phyloP scores from a whole-genome alignment of 139 green algal species.

The Chlorella sp. region DNA sequence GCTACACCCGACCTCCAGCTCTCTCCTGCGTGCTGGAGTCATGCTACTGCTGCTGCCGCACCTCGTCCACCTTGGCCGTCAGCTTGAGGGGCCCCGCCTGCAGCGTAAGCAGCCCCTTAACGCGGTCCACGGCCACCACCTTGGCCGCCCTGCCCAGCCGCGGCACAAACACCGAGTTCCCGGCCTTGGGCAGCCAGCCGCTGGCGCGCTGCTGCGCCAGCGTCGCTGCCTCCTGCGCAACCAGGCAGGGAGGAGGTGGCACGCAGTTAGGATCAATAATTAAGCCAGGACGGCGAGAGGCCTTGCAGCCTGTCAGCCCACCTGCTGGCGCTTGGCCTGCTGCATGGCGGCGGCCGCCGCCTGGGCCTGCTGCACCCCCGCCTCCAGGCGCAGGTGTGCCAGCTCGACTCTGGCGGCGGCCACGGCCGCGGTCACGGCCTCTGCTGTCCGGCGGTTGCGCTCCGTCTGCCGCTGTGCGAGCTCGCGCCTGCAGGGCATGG shows the following conservation, averaged over 20 bases:
- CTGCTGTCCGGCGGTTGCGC: too few relatives aligned
- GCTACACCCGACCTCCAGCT: too few relatives aligned
- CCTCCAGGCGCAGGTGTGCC: too few relatives aligned
- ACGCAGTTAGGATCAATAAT: too few relatives aligned
- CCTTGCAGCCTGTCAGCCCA: neutral
- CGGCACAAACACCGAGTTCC: conserved; percentile 40
- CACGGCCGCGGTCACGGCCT: too few relatives aligned
- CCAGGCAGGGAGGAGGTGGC: too few relatives aligned
- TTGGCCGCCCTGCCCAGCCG: conserved; percentile 20
- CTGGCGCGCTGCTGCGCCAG: neutral
- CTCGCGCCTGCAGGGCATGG: conserved; percentile 21
- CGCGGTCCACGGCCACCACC: conserved; percentile 21
- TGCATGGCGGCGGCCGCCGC: neutral
- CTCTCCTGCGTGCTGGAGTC: too few relatives aligned
- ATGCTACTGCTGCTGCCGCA: conserved; percentile 25
- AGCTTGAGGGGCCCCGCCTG: conserved; percentile 33
- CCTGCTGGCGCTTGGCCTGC: neutral
- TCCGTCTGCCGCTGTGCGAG: conserved; percentile 2
- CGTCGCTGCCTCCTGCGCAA: conserved; percentile 1
- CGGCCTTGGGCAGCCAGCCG: conserved; percentile 29
- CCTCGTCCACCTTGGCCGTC: conserved; percentile 20
- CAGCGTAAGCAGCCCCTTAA: conserved; percentile 22
- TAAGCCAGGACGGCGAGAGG: too few relatives aligned
- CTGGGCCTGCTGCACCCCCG: neutral
- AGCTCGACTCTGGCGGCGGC: too few relatives aligned